Evolutionary conservation across 2,329 filamentous ascomycete genomes (phyloP), one percentile per base, ranked within the genome.

Genomic region (Diaporthe citri): DNA sequence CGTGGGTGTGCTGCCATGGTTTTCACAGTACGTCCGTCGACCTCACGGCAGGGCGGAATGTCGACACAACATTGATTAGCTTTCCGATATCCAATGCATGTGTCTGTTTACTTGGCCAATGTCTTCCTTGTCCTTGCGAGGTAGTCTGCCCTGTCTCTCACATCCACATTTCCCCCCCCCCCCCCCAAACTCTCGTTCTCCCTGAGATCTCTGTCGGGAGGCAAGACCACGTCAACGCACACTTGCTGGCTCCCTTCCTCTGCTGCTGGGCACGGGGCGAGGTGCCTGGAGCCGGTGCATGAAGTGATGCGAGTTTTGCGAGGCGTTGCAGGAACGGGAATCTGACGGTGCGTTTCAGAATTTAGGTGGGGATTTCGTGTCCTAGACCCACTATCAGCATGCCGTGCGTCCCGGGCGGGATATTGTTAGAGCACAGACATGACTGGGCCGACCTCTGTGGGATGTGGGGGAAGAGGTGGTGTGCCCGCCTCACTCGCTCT

Each of bases 311-410:
- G 64, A 52, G 31, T 67, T 67, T 66, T 52, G 64, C 62, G 46
- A 67, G 62, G 62, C 28, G 62, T 52, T 67, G 62, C 62, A 67
- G 62, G 62, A 67, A 67, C n/a, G 20, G 46, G 20, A 17, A 39
- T 55, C 64, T 52, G 20, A 69, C 64, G 64, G 62, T 66, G 60
- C 60, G 60, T 64, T 64, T 64, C 60, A 64, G 60, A 34, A 64
- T 28, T 64, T 34, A 13, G 41, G 41, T 64, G 60, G 60, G 28
- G 60, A 64, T 34, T 34, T 34, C 4, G 36, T 2, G 13, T 22
- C 25, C 60, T 34, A 17, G 64, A 55, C 46, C 64, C 64, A 55
- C 64, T 69, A 69, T 69, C 64, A 36, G 31, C 34, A 36, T 69
- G 64, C 46, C 64, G 31, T 55, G 15, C 9, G 13, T 25, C n/a